Evolutionary conservation across 2,329 filamentous ascomycete genomes (phyloP), one percentile per base, ranked within the genome.

Genomic region (Aspergillus terreus): DNA sequence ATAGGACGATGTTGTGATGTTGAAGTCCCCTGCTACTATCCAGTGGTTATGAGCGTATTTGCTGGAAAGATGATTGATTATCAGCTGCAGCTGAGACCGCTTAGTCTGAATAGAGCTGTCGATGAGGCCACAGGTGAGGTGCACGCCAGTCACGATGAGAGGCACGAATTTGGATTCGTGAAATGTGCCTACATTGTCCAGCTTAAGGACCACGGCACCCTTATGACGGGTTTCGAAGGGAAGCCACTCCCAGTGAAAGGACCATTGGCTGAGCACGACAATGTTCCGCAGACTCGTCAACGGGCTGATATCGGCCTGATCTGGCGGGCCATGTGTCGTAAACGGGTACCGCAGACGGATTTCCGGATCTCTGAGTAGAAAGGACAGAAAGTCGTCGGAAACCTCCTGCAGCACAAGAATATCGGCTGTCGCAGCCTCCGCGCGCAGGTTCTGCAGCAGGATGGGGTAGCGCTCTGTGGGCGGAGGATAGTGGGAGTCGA

Each of bases 141-240:
- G 50, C 6, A 52, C 46, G 2, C 50, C 50, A 1, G 50, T 19
- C 1, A 52, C 50, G 9, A 52, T 23, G 17, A 52, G 46, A 6
- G 45, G 45, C 6, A 12, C 1, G 17, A 45, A 44, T 4, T 9
- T 25, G 5, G 50, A 48, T 4, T 45, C 21, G 11, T 38, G 41
- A 4, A 45, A 45, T 4, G 40, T 38, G 6, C 45, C 46, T 9
- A 27, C 7, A 27, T 44, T 17, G 10, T 47, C 44, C 4, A 51
- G 40, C 7, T 41, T 33, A 6, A 52, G 45, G 3, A 49, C 23
- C 1, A 52, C 50, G 1, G 46, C 46, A 4, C 50, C 50, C 30
- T 52, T 52, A 33, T 52, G 50, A 1, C 50, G 45, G 14, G 40
- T 52, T 14, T 52, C 50, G 11, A 52, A 52, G 4, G 50, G 50